These are phyloP conservation scores for Suillus subalutaceus DNA, from an alignment of 768 basidiomycete species.

Conservation along the genomic window DNA sequence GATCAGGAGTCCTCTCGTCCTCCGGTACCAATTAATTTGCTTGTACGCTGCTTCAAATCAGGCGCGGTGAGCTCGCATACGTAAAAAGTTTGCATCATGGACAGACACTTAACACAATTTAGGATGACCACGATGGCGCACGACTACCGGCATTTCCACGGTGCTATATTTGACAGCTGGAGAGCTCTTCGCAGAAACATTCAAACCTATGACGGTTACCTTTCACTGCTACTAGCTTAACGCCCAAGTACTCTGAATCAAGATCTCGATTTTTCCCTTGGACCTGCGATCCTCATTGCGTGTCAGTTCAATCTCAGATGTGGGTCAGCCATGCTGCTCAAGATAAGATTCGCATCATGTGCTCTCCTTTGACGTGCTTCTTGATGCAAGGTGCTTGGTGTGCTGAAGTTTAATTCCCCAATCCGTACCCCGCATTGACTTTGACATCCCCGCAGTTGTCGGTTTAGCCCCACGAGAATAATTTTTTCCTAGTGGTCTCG, in stretches of 20 bases:
- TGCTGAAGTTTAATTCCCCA: constrained; percentile 16
- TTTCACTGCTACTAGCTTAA: constrained; percentile 2
- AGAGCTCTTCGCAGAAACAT: background rate
- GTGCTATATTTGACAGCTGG: background rate
- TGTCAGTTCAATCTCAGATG: constrained; percentile 18
- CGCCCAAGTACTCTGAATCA: background rate
- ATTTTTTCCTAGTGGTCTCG: constrained; percentile 10
- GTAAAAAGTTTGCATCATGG: constrained; percentile 4
- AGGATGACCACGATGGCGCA: constrained; percentile 7
- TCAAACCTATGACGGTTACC: background rate
- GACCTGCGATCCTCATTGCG: constrained; percentile 27
- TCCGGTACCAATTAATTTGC: constrained; percentile 5
- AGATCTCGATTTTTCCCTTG: constrained; percentile 8
- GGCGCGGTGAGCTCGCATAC: background rate
- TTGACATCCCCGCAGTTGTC: constrained; percentile 6
- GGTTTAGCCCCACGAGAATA: background rate
- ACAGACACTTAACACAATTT: background rate
- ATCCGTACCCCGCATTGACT: constrained; percentile 9
- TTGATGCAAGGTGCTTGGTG: constrained; percentile 15
- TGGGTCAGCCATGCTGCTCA: constrained; percentile 24
- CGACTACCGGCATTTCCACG: constrained; percentile 1
- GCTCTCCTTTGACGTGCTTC: constrained; percentile 23
- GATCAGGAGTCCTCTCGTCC: background rate
- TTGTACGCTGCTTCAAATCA: constrained; percentile 1
- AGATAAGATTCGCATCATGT: constrained; percentile 23